Conservation (phyloP, 2,329 filamentous ascomycete species). For the Chrysoporthe cubensis region DNA sequence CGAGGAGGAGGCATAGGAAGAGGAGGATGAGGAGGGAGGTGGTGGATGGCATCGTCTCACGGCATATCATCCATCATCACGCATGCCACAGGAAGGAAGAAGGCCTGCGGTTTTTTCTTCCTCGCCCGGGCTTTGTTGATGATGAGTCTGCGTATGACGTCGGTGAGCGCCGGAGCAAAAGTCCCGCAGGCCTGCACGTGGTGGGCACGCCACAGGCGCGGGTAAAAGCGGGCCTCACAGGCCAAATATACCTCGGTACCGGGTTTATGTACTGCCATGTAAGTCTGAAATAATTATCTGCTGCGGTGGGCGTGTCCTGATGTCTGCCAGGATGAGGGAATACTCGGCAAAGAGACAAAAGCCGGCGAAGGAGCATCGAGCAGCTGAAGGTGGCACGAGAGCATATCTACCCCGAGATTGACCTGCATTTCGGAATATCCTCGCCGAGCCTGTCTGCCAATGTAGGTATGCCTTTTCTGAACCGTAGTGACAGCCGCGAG, state of each 20-base stretch:
- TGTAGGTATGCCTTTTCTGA: too few species aligned
- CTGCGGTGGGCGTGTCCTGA: not conserved
- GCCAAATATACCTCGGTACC: not conserved
- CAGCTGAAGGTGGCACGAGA: too few species aligned
- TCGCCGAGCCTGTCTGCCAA: too few species aligned
- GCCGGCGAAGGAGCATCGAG: too few species aligned
- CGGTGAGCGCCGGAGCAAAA: not conserved
- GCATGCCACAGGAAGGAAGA: not conserved
- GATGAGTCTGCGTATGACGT: not conserved
- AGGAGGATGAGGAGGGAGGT: conserved; percentile 14
- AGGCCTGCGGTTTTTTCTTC: not conserved
- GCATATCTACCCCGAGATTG: too few species aligned
- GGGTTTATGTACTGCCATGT: not conserved
- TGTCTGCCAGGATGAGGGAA: too few species aligned
- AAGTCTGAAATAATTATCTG: not conserved
- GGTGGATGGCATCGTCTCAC: conserved; percentile 22
- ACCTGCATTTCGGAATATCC: too few species aligned
- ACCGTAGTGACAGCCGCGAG: too few species aligned
- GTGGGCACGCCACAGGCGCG: not conserved
- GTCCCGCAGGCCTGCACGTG: not conserved
- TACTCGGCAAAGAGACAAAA: too few species aligned
- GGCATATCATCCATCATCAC: conserved; percentile 3
- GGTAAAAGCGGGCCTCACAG: conserved; percentile 3
- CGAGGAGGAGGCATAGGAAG: conserved; percentile 34
- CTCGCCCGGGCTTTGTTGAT: not conserved